Evolutionary conservation across 768 basidiomycete species (phyloP).

Genomic region (Mycena kentingensis): DNA sequence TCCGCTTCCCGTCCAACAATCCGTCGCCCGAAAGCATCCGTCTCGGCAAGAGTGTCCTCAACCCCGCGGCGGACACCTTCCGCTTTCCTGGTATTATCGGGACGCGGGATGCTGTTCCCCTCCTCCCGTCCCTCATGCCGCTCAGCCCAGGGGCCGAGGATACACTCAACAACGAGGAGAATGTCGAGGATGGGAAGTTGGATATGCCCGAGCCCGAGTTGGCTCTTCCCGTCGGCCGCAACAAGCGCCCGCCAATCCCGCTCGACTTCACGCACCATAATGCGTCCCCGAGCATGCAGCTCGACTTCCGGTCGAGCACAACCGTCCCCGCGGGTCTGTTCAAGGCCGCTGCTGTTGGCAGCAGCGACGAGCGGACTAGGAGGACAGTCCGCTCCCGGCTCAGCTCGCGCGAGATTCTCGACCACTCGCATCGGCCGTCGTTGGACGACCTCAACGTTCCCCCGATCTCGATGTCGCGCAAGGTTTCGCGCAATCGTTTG

Average conservation of each 20-base stretch:
- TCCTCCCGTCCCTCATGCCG: slow-evolving; percentile 15
- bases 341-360: slow-evolving; percentile 65
- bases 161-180: slow-evolving; percentile 33
- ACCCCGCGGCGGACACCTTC: slow-evolving; percentile 58
- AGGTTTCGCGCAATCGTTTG: slow-evolving; percentile 52
- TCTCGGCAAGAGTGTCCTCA: slow-evolving; percentile 42
- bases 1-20: slow-evolving; percentile 67
- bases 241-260: slow-evolving; percentile 75
- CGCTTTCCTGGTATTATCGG: slow-evolving; percentile 67
- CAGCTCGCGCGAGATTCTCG: slow-evolving; percentile 72
- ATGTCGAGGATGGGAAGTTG: slow-evolving; percentile 27
- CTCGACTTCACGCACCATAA: slow-evolving; percentile 68
- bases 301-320: slow-evolving; percentile 64
- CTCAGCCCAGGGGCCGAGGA: slow-evolving; percentile 26
- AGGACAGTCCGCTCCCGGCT: slow-evolving; percentile 75
- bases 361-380: slow-evolving; percentile 66
- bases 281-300: slow-evolving; percentile 31
- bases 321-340: slow-evolving; percentile 86
- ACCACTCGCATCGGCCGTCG: slow-evolving; percentile 67
- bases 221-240: slow-evolving; percentile 32
- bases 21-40: slow-evolving; percentile 54
- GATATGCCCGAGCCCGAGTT: slow-evolving; percentile 28
- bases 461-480: slow-evolving; percentile 64
- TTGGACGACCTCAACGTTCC: slow-evolving; percentile 76
- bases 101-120: slow-evolving; percentile 23